Evolutionary conservation across 257 asterid genomes (phyloP), one percentile per base, ranked within the genome.

Genomic region (Plectranthus barbatus): DNA sequence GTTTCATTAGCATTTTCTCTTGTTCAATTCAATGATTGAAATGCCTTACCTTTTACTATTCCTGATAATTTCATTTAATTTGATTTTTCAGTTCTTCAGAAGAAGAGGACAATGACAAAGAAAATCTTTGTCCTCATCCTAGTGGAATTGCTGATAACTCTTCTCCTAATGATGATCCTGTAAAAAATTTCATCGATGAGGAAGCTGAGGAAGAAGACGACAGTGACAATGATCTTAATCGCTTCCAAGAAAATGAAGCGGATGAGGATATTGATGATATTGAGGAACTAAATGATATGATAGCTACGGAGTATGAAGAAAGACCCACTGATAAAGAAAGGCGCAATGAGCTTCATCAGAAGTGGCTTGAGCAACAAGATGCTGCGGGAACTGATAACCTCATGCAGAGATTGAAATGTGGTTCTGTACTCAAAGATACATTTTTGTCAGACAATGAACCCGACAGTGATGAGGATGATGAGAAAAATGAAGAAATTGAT

Each of bases 341-440:
- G 51, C 91, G 99, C 52, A 76, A 85, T 72, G 96, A 83, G 73
- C 96, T 92, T 71, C 99, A 92, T 76, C 95, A 82, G 66, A 85
- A 80, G 80, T 92, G 99, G 99, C 99, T 92, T 71, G 95, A 86
- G 73, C 97, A 85, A 69, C 97, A 89, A 80, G 99, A 92, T 84
- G 97, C 93, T 33, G 85, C 87, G 12, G 97, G 97, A 79, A 92
- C 99, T 62, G 91, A 89, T 61, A 78, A 84, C 72, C 86, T 92
- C 68, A 67, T 92, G 73, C 94, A 92, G 76, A 80, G 74, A 73
- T 67, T 92, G 57, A 89, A 84, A 63, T 81, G 78, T 68, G 81
- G 84, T 48, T 62, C 80, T 2, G 78, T 68, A 66, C 75, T 80
- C 42, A 70, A 61, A 66, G 91, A 85, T 15, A 59, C 76, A 26